Percentiles rank a stretch among this genome's conserved stretches.
These are phyloP conservation scores for Cladosporium sp. DNA, from an alignment of 2,329 filamentous ascomycete species.

Conservation along the genomic window DNA sequence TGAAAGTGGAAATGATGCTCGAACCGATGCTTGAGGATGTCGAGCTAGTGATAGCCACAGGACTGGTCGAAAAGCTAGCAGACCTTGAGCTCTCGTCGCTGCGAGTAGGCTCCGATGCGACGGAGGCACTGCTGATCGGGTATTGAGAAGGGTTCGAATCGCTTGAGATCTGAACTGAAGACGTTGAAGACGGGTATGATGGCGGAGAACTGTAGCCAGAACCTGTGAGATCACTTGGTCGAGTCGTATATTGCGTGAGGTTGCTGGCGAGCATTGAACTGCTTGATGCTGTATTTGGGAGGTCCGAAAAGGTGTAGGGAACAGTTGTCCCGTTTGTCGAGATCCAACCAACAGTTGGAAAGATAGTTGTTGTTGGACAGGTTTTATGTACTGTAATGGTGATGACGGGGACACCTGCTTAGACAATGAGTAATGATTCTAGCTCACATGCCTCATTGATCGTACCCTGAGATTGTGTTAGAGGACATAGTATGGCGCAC, in stretches of 20 bases:
- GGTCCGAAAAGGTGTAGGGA: conserved; percentile 4
- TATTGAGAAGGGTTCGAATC: too few species aligned
- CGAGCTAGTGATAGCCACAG: too few species aligned
- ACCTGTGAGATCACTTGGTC: too few species aligned
- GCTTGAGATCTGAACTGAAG: too few species aligned
- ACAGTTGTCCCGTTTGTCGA: conserved; percentile 8
- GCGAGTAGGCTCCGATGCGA: too few species aligned
- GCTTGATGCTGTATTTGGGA: neutral
- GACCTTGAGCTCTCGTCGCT: too few species aligned
- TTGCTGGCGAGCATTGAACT: neutral
- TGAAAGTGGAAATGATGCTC: neutral
- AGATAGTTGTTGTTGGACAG: conserved; percentile 7
- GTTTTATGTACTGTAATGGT: conserved; percentile 9
- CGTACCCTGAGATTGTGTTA: neutral
- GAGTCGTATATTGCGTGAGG: too few species aligned
- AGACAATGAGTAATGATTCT: neutral
- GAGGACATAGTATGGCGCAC: neutral
- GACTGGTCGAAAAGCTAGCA: too few species aligned
- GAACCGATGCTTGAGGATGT: too few species aligned
- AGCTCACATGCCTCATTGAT: neutral
- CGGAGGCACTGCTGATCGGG: too few species aligned
- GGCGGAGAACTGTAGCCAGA: neutral
- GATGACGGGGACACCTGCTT: neutral
- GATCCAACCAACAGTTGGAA: conserved; percentile 10
- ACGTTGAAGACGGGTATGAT: neutral